phyloP scores from a whole-genome alignment of 2,329 filamentous ascomycete species.

The Sporothrix brasiliensis region DNA sequence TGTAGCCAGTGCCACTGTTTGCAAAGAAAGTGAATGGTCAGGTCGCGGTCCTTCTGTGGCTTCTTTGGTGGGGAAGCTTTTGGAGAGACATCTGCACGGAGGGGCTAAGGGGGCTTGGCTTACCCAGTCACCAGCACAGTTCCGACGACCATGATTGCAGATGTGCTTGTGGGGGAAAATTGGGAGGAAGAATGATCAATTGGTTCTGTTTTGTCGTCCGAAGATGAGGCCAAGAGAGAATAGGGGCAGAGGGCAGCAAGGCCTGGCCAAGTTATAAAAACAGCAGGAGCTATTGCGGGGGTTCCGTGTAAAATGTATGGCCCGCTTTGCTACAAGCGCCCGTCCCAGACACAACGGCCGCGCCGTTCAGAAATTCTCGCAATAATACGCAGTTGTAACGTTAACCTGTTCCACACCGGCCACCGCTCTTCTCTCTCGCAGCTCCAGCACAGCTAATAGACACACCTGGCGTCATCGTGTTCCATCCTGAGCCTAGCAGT shows the following conservation, averaged over 20 bases:
- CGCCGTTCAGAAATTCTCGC: slow-evolving; percentile 23
- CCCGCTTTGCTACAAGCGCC: slow-evolving; percentile 21
- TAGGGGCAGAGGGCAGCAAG: not conserved
- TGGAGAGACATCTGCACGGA: slow-evolving; percentile 33
- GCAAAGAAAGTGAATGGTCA: slow-evolving; percentile 34
- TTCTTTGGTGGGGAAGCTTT: slow-evolving; percentile 29
- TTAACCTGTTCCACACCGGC: slow-evolving; percentile 7
- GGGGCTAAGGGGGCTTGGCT: slow-evolving; percentile 42
- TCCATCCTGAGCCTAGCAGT: not conserved
- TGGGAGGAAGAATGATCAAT: not conserved
- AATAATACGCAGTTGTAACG: slow-evolving; percentile 3
- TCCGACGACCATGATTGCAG: slow-evolving; percentile 70
- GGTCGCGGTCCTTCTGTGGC: not conserved
- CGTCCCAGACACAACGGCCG: not conserved
- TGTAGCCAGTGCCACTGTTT: slow-evolving; percentile 92
- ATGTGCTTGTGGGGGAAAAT: slow-evolving; percentile 3
- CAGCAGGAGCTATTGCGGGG: slow-evolving; percentile 24
- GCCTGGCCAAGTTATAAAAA: not conserved
- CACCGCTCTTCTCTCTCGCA: slow-evolving; percentile 5
- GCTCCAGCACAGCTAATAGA: not conserved
- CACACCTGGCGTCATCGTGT: not conserved
- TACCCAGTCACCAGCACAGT: slow-evolving; percentile 93
- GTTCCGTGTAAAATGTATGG: slow-evolving; percentile 9
- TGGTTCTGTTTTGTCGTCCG: not conserved
- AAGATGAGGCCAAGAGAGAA: not conserved